Evolutionary conservation across 805 yeast species (phyloP).

Genomic region (Cyberlindnera petersonii): DNA sequence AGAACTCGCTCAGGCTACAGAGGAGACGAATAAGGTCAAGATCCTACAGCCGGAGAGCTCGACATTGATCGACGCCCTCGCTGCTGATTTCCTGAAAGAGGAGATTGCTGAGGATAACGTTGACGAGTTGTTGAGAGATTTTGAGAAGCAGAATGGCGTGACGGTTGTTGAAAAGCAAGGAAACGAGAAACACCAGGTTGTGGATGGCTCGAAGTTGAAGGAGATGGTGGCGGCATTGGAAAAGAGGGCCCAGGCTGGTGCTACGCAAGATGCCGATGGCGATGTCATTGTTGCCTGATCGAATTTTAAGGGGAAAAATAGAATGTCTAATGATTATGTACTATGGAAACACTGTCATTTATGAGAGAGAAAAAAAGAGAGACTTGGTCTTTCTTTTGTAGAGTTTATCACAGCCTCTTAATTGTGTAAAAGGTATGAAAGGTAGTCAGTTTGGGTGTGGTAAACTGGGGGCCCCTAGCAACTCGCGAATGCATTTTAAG

Average conservation of each 20-base stretch:
- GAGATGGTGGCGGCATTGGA: constrained; percentile 3
- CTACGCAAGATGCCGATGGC: constrained; percentile 8
- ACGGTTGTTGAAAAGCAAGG: constrained; percentile 11
- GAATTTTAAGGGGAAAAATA: background rate
- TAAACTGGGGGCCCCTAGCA: too few species aligned
- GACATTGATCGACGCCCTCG: constrained; percentile 13
- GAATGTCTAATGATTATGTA: background rate
- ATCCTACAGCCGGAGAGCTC: background rate
- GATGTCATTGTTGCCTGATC: constrained; percentile 6
- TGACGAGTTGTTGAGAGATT: constrained; percentile 12
- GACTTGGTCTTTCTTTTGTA: too few species aligned
- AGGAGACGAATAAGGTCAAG: constrained; percentile 12
- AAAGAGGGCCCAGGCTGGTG: constrained; percentile 1
- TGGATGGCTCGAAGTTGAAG: constrained; percentile 1
- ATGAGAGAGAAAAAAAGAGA: too few species aligned
- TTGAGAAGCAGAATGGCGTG: constrained; percentile 18
- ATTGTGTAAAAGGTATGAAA: too few species aligned
- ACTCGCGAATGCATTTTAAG: too few species aligned
- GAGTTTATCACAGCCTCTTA: too few species aligned
- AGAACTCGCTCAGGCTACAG: constrained; percentile 4
- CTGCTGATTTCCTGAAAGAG: constrained; percentile 20
- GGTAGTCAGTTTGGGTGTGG: too few species aligned
- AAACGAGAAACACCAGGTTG: constrained; percentile 6
- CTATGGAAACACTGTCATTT: too few species aligned
- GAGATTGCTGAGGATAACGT: constrained; percentile 16